Conservation (phyloP, 1,284 basidiomycete species). For the Fistulina hepatica region DNA sequence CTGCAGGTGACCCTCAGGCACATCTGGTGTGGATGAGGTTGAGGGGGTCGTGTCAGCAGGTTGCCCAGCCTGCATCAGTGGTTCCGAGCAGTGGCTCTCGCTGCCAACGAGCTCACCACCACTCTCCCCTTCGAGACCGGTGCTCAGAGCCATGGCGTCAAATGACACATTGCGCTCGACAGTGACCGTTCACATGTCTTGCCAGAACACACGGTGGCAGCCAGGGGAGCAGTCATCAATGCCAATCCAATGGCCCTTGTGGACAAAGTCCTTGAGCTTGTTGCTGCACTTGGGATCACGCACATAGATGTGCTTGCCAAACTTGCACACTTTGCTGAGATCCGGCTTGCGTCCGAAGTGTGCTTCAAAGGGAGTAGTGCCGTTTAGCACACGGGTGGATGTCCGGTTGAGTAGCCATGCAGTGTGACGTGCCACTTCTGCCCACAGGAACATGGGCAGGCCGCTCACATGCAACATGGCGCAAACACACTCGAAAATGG, state of each 20-base stretch:
- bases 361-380: slow-evolving; percentile 14
- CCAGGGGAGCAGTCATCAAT: slow-evolving; percentile 9
- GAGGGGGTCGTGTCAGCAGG: too few species aligned
- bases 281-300: slow-evolving; percentile 8
- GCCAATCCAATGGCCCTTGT: slow-evolving; percentile 12
- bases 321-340: slow-evolving; percentile 18
- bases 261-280: slow-evolving; percentile 7
- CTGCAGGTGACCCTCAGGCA: too few species aligned
- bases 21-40: too few species aligned
- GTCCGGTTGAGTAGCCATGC: slow-evolving; percentile 7
- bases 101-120: too few species aligned
- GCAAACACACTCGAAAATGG: slow-evolving; percentile 14
- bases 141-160: too few species aligned
- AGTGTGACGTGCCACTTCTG: slow-evolving; percentile 4
- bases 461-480: slow-evolving; percentile 12
- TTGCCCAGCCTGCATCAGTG: too few species aligned
- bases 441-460: slow-evolving; percentile 6
- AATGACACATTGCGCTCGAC: slow-evolving; percentile 13
- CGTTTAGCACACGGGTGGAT: slow-evolving; percentile 5
- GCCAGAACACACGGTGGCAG: slow-evolving; percentile 13
- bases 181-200: slow-evolving; percentile 8
- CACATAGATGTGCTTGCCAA: too few species aligned
- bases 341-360: slow-evolving; percentile 18
- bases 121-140: too few species aligned
- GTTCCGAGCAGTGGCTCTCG: too few species aligned